Evolutionary conservation across 352 stramenopile genomes (phyloP).

Genomic region (Peronosclerospora sorghi): DNA sequence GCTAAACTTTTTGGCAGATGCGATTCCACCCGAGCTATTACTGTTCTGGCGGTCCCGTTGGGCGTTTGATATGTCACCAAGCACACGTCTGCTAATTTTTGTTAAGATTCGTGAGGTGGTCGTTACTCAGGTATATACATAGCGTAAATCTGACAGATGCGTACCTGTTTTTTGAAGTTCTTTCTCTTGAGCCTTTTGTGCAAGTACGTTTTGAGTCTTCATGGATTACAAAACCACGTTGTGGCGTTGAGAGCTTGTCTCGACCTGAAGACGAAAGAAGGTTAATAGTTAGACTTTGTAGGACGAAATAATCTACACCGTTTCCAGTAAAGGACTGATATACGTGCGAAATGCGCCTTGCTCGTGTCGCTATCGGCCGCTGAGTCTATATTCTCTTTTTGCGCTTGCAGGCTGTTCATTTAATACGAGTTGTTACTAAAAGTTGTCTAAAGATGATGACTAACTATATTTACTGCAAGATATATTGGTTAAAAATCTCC

Average conservation of each 20-base stretch:
- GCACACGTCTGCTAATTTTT: constrained; percentile 31
- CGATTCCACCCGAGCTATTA: constrained; percentile 1
- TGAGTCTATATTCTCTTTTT: constrained; percentile 68
- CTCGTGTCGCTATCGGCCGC: constrained; percentile 5
- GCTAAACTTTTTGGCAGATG: constrained; percentile 16
- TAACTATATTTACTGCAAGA: too few relatives aligned
- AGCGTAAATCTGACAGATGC: neutral
- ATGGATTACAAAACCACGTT: constrained; percentile 29
- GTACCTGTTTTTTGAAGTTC: constrained; percentile 37
- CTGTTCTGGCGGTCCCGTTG: constrained; percentile 25
- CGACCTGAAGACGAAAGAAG: neutral
- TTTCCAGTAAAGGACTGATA: neutral
- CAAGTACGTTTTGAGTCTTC: constrained; percentile 25
- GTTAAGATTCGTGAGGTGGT: neutral
- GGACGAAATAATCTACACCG: neutral
- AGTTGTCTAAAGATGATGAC: too few relatives aligned
- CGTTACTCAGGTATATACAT: too few relatives aligned
- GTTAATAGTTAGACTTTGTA: neutral
- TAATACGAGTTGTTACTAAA: too few relatives aligned
- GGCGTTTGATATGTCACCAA: constrained; percentile 74
- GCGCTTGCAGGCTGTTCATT: constrained; percentile 52
- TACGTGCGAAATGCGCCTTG: constrained; percentile 28
- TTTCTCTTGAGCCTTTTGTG: constrained; percentile 28
- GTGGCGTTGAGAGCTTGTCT: constrained; percentile 20
- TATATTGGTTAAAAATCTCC: too few relatives aligned